phyloP scores from a whole-genome alignment of 2,329 filamentous ascomycete species.

The Colletotrichum lentis region DNA sequence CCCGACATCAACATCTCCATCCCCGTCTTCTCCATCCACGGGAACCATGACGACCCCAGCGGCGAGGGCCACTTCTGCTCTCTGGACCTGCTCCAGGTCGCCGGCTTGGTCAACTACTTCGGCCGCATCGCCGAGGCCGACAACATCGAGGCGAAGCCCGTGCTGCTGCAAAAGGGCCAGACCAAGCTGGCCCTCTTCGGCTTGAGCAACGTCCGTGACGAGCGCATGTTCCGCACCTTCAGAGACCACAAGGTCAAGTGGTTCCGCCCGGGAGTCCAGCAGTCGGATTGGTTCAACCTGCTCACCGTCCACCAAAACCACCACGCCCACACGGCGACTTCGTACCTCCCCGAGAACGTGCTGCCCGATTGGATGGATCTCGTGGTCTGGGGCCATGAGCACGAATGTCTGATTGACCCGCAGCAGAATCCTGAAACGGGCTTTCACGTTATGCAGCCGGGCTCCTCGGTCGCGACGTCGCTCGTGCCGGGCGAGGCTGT shows the following conservation, averaged over 20 bases:
- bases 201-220: constrained; percentile 94
- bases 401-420: constrained; percentile 93
- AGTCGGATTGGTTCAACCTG: constrained; percentile 93
- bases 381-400: constrained; percentile 96
- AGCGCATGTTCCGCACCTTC: constrained; percentile 93
- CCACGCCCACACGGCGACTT: constrained; percentile 86
- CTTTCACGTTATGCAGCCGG: constrained; percentile 97
- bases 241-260: constrained; percentile 93
- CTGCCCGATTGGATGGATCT: constrained; percentile 91
- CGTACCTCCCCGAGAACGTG: constrained; percentile 94
- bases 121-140: constrained; percentile 91
- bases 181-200: constrained; percentile 95
- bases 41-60: constrained; percentile 98
- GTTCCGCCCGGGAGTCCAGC: constrained; percentile 82
- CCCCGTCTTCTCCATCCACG: constrained; percentile 97
- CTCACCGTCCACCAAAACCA: constrained; percentile 97
- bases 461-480: constrained; percentile 94
- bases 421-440: constrained; percentile 82
- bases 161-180: constrained; percentile 89
- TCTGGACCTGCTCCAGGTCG: constrained; percentile 88
- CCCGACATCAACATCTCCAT: constrained; percentile 97
- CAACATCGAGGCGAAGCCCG: constrained; percentile 90
- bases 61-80: constrained; percentile 93
- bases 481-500: constrained; percentile 89
- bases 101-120: constrained; percentile 94